Evolutionary conservation across 1,284 basidiomycete species (phyloP).

Genomic region (Marasmius oreades): DNA sequence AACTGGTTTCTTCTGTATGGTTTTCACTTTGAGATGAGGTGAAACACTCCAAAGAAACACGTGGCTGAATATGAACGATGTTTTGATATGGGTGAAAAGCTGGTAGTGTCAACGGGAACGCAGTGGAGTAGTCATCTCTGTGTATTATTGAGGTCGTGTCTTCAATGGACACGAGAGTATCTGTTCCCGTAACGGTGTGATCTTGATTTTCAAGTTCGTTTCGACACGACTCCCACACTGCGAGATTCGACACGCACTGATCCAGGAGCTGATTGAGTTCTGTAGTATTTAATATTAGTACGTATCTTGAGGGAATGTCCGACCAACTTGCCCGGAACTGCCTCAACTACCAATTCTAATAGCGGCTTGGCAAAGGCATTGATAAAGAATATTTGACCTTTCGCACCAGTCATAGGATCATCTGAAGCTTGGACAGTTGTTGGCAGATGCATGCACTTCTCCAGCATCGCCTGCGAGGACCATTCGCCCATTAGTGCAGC

Average conservation of each 20-base stretch:
- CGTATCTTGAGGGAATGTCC: not conserved
- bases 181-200: not conserved
- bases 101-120: slow-evolving; percentile 63
- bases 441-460: not conserved
- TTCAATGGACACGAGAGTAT: not conserved
- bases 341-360: slow-evolving; percentile 68
- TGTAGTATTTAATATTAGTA: slow-evolving; percentile 47
- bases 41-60: slow-evolving; percentile 16
- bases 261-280: slow-evolving; percentile 9
- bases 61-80: slow-evolving; percentile 16
- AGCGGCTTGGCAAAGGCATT: slow-evolving; percentile 79
- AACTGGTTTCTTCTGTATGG: not conserved
- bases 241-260: slow-evolving; percentile 11
- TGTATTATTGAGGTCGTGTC: not conserved
- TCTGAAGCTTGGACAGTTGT: slow-evolving; percentile 34
- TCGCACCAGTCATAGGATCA: slow-evolving; percentile 72
- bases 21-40: slow-evolving; percentile 21
- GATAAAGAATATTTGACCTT: slow-evolving; percentile 89
- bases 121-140: slow-evolving; percentile 46
- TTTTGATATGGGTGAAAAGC: slow-evolving; percentile 11
- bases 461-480: slow-evolving; percentile 66
- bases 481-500: slow-evolving; percentile 85
- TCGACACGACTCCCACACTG: slow-evolving; percentile 6
- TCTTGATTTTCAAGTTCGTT: not conserved
- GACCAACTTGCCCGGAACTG: slow-evolving; percentile 62